Evolutionary conservation across 2,329 filamentous ascomycete genomes (phyloP), one percentile per base, ranked within the genome.

Genomic region (Aureobasidium sp.): DNA sequence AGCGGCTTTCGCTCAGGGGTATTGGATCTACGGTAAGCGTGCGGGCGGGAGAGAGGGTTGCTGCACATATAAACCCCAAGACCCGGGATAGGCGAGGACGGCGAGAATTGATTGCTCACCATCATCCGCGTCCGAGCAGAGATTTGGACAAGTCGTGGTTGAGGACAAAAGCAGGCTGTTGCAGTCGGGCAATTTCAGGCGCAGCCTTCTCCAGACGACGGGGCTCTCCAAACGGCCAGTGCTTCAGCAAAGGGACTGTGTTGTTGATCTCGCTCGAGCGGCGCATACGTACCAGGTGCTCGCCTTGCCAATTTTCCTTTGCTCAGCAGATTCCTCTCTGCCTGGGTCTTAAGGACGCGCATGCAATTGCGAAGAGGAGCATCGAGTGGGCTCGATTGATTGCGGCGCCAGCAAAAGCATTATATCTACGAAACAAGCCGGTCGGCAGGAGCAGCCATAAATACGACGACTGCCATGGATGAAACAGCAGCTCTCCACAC

Each of bases 401-500:
- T 27, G n/a, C 52, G 31, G 27, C 15, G 27, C 34, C 5, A 29
- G 17, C 27, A 37, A 20, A 29, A 12, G 41, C 25, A 42, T n/a
- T 34, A 55, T 31, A 42, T 41, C 12, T 55, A 55, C 52, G 39
- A 57, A 57, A 57, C 53, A 57, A 20, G 27, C 20, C 39, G 20
- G 27, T 31, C 27, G 25, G 53, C 53, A 57, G 53, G 53, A 41
- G 53, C 53, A 34, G 27, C 41, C 53, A 25, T 22, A 34, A 57
- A 57, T 45, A 44, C 41, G 41, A 45, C 27, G n/a, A 36, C 25
- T 5, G 29, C 53, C 31, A 48, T 59, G 73, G 71, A 4, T 66
- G 68, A 47, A 65, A 70, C 61, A 74, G 76, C 52, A 67, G 15
- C 27, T 2, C 67, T 77, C 61, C 67, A 72, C 34, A 68, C 55